Percentiles rank a stretch among this genome's conserved stretches.
These are phyloP conservation scores for Erythrobasidium hasegawianum DNA, from an alignment of 1,284 basidiomycete species.

Conservation along the genomic window DNA sequence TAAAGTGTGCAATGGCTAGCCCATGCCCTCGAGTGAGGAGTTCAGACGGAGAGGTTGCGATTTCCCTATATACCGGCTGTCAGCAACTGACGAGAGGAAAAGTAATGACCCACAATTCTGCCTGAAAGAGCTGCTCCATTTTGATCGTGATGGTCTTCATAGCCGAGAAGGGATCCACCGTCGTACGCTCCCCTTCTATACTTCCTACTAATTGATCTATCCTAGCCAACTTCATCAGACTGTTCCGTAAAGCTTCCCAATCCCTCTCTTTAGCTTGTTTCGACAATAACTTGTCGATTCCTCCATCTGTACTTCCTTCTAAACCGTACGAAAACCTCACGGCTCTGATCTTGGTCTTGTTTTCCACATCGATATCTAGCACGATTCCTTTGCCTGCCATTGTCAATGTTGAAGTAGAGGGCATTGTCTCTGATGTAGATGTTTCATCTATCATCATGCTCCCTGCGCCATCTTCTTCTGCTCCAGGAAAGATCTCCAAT, in stretches of 20 bases:
- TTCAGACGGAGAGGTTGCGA: constrained; percentile 10
- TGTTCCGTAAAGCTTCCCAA: constrained; percentile 20
- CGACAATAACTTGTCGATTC: constrained; percentile 30
- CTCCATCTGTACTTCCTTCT: constrained; percentile 29
- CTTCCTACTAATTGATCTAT: constrained; percentile 14
- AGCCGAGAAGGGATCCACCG: constrained; percentile 20
- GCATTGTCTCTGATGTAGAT: neutral
- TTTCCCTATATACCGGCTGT: too few relatives aligned
- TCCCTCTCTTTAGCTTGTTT: constrained; percentile 17
- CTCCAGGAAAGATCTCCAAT: constrained; percentile 26
- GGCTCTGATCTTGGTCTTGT: neutral
- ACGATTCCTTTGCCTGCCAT: constrained; percentile 34
- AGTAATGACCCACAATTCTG: constrained; percentile 16
- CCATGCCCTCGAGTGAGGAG: constrained; percentile 29
- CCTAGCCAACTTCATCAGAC: constrained; percentile 3
- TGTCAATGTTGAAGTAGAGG: constrained; percentile 16
- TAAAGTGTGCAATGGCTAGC: neutral
- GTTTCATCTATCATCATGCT: constrained; percentile 4
- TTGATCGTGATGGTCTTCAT: constrained; percentile 22
- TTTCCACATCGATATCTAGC: constrained; percentile 27
- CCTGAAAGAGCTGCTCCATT: constrained; percentile 14
- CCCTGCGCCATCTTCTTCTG: constrained; percentile 16
- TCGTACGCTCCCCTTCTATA: constrained; percentile 9
- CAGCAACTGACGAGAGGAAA: too few relatives aligned
- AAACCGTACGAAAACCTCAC: constrained; percentile 30